Base-by-base conservation (phyloP, 2,329 filamentous ascomycete genomes). In the Raffaelea ambrosiae region DNA sequence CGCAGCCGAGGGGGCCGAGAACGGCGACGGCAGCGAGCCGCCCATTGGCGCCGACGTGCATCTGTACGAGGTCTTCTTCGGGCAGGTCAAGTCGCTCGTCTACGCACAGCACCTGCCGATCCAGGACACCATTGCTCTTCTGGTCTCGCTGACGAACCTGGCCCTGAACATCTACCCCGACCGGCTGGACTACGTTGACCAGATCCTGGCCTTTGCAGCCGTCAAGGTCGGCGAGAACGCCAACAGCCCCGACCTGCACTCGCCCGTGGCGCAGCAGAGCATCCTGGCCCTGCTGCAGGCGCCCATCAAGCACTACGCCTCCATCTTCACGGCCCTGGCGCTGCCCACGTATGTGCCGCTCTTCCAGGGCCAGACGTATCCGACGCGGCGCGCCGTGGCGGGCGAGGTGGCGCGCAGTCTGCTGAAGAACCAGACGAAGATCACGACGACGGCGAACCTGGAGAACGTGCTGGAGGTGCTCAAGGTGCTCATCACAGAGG, bases 31-130 rank as follows among this genome's bases (percentile, higher is more conserved):
- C 16, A 5, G 36, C 38, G 57, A 71, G 79, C 43, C 22, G 18
- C 23, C 26, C 19, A 86, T 88, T 55, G 83, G 84, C 1, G 76
- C 83, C 46, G 84, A 88, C 58, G 82, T 95, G 49, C 91, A 88
- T 66, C 78, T 98, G 21, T 97, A 97, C 64, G 90, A 97, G 66
- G 88, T 97, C 51, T 98, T 97, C 73, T 95, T 97, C 61, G 84
- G 89, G 45, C 93, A 97, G 65, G 93, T 97, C 53, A 86, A 94
- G 61, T 90, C 91, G 59, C 73, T 98, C 45, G 90, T 97, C 53
- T 91, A 89, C 66, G 87, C 86, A 46, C 88, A 96, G 60, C 84
- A 88, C 56, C 74, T 98, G 46, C 86, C 90, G 1, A 91, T 98
- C 54, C 89, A 95, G 64, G 94, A 98, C 63, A 95, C 87, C 18